phyloP scores from a whole-genome alignment of 345 rosid species.

The Moricandia arvensis region DNA sequence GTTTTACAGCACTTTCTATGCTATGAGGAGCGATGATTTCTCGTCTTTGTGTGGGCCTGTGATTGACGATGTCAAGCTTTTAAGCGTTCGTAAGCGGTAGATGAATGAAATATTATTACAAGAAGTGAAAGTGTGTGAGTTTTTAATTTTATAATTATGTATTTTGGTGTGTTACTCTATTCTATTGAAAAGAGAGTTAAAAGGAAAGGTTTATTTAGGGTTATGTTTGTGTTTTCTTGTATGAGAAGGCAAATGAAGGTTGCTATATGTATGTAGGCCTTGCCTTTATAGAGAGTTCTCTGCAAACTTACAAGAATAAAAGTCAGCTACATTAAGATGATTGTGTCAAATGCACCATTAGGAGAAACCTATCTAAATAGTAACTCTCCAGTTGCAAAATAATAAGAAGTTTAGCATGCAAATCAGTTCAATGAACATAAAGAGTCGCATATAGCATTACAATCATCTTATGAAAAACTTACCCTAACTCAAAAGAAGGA shows the following conservation, averaged over 20 bases:
- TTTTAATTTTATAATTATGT: background rate
- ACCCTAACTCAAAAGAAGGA: background rate
- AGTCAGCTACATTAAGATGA: background rate
- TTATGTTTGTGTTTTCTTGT: constrained; percentile 23
- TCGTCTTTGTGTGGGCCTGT: constrained; percentile 88
- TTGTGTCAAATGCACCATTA: background rate
- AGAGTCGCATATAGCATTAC: background rate
- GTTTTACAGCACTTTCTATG: constrained; percentile 75
- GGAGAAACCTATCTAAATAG: background rate
- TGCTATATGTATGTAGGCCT: background rate
- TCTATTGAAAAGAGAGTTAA: constrained; percentile 7
- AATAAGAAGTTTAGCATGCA: background rate
- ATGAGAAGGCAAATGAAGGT: constrained; percentile 28
- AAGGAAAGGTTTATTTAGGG: constrained; percentile 23
- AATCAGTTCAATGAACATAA: background rate
- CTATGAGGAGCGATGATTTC: constrained; percentile 69
- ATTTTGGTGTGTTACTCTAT: constrained; percentile 21
- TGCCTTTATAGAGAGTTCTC: background rate
- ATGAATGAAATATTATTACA: constrained; percentile 8
- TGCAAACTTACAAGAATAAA: constrained; percentile 20
- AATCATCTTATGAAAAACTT: background rate
- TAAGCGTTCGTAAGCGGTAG: constrained; percentile 46
- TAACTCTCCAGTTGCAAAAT: background rate
- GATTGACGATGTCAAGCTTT: constrained; percentile 65
- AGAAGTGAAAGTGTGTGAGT: constrained; percentile 5